Base-by-base conservation (phyloP, 2,329 filamentous ascomycete species). In the Coleophoma eucalyptorum region DNA sequence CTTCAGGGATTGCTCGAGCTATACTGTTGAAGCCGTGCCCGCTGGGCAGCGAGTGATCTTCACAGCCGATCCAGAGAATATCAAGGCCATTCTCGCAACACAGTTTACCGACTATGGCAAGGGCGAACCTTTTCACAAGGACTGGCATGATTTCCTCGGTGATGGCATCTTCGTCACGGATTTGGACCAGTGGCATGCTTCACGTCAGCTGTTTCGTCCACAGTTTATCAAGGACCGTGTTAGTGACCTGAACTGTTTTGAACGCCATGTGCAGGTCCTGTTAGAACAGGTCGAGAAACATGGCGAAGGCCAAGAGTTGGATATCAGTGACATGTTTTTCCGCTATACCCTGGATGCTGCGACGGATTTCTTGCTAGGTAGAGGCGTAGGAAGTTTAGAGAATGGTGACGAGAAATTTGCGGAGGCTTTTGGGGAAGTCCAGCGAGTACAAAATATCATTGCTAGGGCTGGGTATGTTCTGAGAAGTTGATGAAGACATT, bases 91-190 rank as follows among this genome's bases (percentile, higher is more conserved):
- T 19, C 75, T 97, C n/a, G 89, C 91, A 0, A 87, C 86, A 1
- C 90, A 96, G 64, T 97, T 97, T 64, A 71, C 72, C 38, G 89
- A 96, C 63, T 97, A 85, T 64, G 92, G 91, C 60, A 91, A 96
- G 66, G 90, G 91, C 6, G 70, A 83, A 55, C 69, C 75, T 19
- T 96, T 96, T 70, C 86, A 92, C 60, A 59, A 69, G 8, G 86
- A 91, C 47, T 95, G 87, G 86, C 76, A 81, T 51, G 80, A 84
- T 13, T 95, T 89, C 56, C 72, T 96, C 18, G 88, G 87, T 20
- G 79, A 90, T 60, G 81, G 82, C 69, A 90, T 89, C 73, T 90
- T 89, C 68, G 85, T 84, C 7, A 95, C 90, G 0, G 92, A 97
- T 64, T 86, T 87, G 12, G 74, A 83, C 21, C 71, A 78, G 48